Evolutionary conservation across 2,329 filamentous ascomycete genomes (phyloP), one percentile per base, ranked within the genome.

Genomic region (Whalleya microplaca): DNA sequence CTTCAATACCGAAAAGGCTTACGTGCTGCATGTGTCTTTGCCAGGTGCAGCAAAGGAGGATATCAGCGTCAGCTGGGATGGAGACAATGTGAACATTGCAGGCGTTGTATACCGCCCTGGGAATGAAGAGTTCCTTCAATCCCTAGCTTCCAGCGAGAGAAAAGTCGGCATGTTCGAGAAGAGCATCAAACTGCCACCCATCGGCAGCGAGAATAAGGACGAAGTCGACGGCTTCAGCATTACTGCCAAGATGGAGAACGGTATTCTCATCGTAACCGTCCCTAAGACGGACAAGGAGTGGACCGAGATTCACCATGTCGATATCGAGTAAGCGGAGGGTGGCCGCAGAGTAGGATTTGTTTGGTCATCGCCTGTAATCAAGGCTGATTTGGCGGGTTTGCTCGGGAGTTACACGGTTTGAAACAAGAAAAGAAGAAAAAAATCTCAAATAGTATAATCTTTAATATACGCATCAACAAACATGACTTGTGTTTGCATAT

Each of bases 11-110:
- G 74, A 84, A 6, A 74, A 76, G 29, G 74, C 84, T 14, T 92
- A 86, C 70, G 77, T 92, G 43, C 75, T 95, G 8, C 90, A 95
- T 72, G 77, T 92, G 66, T 87, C 90, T 1, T 80, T 96, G 0
- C 90, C 92, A 0, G 91, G 91, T 21, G 90, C 88, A 1, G 87
- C 87, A 75, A 93, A 92, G 74, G 83, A 91, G 66, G 90, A 95
- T 67, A 78, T 95, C 5, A 88, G 83, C 55, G 84, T 95, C 45
- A 87, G 87, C 71, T 96, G 89, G 84, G 85, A 94, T 64, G 80
- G 84, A 0, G 87, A 91, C 56, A 85, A 84, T 67, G 77, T 96
- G 42, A 84, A 80, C 64, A 76, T 96, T 52, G 81, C 87, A 1
- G 91, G 91, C 49, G 86, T 93, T 0, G 81, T 92, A 8, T 83